Base-by-base conservation (phyloP, 2,329 filamentous ascomycete genomes). In the Diaporthe citrichinensis region DNA sequence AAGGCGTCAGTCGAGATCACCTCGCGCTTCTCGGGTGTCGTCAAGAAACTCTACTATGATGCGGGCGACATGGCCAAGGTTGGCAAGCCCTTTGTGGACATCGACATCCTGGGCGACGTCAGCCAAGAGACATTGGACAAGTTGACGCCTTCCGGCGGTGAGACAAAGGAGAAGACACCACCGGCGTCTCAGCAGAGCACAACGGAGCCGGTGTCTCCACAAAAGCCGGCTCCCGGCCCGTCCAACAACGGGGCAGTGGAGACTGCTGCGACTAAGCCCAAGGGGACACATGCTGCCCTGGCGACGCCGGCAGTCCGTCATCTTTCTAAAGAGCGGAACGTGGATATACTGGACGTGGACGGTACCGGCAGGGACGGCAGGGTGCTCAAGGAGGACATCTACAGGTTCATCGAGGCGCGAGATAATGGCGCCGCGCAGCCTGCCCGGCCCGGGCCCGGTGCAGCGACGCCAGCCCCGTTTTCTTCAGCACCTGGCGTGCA, bases 21-120 rank as follows among this genome's bases (percentile, higher is more conserved):
- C 53, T 98, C 96, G 81, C 93, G 97, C 72, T 99, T 98, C 84
- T 92, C 96, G 75, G 97, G 97, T 31, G 94, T 98, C 0, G 96
- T 99, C 79, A 98, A 98, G 88, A 98, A 96, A 86, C 88, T 99
- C 59, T 92, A 98, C 85, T 98, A 98, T 84, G 95, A 98, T 78
- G 93, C 95, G 44, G 97, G 98, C 78, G 97, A 98, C 79, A 98
- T 98, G 90, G 96, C 96, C 71, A 95, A 95, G 82, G 97, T 98
- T 36, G 97, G 97, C 79, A 96, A 97, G 91, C 94, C 96, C 20
- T 92, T 98, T 81, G 94, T 98, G 78, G 96, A 98, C 82, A 98
- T 98, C 77, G 96, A 98, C 84, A 96, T 98, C 78, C 92, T 95
- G 80, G 94, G 94, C 76, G 93, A 93, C 51, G 92, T 92, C 78